These are phyloP conservation scores for Sungouiozyma intestinalis DNA, from an alignment of 805 yeast species.

Conservation along the genomic window DNA sequence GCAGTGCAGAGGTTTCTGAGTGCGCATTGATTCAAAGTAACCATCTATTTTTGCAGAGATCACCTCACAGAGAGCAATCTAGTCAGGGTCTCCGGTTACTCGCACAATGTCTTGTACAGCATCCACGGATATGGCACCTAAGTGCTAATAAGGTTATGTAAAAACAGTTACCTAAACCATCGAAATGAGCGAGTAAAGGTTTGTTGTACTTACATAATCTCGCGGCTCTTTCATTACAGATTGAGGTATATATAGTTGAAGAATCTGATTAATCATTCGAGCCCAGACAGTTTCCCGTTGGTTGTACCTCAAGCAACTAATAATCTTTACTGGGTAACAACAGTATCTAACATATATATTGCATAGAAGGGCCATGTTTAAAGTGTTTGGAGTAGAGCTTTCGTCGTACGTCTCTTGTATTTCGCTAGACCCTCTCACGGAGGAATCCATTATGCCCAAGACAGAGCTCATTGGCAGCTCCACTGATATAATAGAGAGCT, in stretches of 20 bases:
- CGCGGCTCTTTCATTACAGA: neutral
- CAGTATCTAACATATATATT: too few relatives aligned
- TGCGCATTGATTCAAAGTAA: too few relatives aligned
- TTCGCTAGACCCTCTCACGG: neutral
- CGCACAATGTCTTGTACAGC: neutral
- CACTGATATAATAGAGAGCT: neutral
- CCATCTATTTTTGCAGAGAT: too few relatives aligned
- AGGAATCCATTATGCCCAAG: neutral
- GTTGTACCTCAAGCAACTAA: too few relatives aligned
- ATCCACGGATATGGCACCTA: neutral
- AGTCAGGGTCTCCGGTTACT: neutral
- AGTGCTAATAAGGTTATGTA: too few relatives aligned
- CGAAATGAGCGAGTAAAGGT: neutral
- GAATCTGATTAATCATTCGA: too few relatives aligned
- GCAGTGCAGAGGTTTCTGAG: neutral
- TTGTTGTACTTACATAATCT: neutral
- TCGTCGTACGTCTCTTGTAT: neutral
- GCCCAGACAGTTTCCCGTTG: too few relatives aligned
- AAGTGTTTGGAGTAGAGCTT: neutral
- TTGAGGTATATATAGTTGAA: too few relatives aligned
- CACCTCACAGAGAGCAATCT: neutral
- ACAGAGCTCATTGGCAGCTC: neutral
- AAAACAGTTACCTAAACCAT: neutral
- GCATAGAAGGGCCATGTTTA: too few relatives aligned
- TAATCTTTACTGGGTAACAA: too few relatives aligned